These are phyloP conservation scores for Monosporascus sp. DNA, from an alignment of 2,329 filamentous ascomycete genomes.

Conservation along the genomic window DNA sequence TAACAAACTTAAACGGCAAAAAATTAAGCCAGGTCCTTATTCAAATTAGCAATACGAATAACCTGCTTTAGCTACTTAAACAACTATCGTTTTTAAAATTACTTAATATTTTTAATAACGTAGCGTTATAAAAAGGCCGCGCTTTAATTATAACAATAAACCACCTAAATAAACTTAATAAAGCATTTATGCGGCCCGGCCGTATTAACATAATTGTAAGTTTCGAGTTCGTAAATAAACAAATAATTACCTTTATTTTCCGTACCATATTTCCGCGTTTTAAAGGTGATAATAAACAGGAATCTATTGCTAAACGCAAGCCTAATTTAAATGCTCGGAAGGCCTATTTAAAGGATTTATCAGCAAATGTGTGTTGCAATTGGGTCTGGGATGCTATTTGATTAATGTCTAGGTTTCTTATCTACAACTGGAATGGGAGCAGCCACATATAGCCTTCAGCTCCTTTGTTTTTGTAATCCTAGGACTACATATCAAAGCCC, in stretches of 20 bases:
- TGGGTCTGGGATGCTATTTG: too few relatives aligned
- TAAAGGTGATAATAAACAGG: slow-evolving; percentile 38
- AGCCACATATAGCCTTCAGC: too few relatives aligned
- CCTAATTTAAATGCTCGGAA: slow-evolving; percentile 24
- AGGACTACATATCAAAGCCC: too few relatives aligned
- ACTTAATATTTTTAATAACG: slow-evolving; percentile 75
- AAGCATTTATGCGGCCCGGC: slow-evolving; percentile 57
- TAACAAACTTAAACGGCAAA: too few relatives aligned
- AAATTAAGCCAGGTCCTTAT: slow-evolving; percentile 22
- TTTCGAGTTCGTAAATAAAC: slow-evolving; percentile 48
- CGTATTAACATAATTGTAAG: slow-evolving; percentile 56
- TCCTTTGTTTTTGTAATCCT: too few relatives aligned
- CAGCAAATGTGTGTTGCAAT: too few relatives aligned
- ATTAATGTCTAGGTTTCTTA: too few relatives aligned
- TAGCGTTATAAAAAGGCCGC: slow-evolving; percentile 58
- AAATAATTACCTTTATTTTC: slow-evolving; percentile 51
- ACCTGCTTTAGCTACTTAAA: slow-evolving; percentile 9
- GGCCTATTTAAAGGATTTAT: slow-evolving; percentile 21
- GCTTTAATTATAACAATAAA: slow-evolving; percentile 63
- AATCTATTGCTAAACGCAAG: slow-evolving; percentile 13
- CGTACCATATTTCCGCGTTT: slow-evolving; percentile 50
- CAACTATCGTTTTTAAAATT: slow-evolving; percentile 68
- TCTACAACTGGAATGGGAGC: too few relatives aligned
- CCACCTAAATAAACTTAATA: slow-evolving; percentile 55
- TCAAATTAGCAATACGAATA: slow-evolving; percentile 22